phyloP scores from a whole-genome alignment of 768 basidiomycete species.

The Cubamyces lactineus region DNA sequence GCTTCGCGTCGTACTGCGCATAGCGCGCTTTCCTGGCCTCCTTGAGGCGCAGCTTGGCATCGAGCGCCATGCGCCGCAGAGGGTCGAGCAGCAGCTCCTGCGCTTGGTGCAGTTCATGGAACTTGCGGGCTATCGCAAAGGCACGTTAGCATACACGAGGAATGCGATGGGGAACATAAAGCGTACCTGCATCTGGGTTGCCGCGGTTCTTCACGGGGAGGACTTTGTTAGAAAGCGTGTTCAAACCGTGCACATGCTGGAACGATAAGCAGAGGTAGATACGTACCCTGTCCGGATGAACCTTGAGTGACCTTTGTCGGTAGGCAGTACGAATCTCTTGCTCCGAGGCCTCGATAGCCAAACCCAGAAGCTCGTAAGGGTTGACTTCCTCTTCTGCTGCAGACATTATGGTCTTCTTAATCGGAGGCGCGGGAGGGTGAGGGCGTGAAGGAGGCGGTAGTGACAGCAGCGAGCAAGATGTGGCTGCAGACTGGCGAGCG shows the following conservation, averaged over 20 bases:
- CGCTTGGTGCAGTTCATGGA: constrained; percentile 82
- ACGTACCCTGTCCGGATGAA: constrained; percentile 84
- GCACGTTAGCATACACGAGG: not conserved
- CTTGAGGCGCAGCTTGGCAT: constrained; percentile 75
- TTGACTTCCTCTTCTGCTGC: constrained; percentile 58
- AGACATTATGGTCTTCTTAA: constrained; percentile 8
- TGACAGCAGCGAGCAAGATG: not conserved
- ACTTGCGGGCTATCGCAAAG: constrained; percentile 61
- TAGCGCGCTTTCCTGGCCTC: constrained; percentile 73
- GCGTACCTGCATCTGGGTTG: constrained; percentile 75
- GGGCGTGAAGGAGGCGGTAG: not conserved
- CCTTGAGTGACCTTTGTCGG: constrained; percentile 77
- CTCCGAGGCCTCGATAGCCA: constrained; percentile 69
- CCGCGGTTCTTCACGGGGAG: constrained; percentile 63
- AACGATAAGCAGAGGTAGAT: not conserved
- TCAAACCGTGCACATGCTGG: constrained; percentile 11
- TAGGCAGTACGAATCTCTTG: constrained; percentile 82
- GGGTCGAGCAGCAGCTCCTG: constrained; percentile 84
- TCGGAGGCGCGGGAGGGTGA: not conserved
- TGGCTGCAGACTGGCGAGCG: not conserved
- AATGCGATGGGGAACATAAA: not conserved
- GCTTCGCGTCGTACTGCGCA: constrained; percentile 68
- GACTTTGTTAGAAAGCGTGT: constrained; percentile 24
- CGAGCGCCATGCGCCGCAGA: constrained; percentile 73
- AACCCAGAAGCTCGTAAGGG: constrained; percentile 72